phyloP scores from a whole-genome alignment of 2,329 filamentous ascomycete species.

The Salinomyces thailandicus region DNA sequence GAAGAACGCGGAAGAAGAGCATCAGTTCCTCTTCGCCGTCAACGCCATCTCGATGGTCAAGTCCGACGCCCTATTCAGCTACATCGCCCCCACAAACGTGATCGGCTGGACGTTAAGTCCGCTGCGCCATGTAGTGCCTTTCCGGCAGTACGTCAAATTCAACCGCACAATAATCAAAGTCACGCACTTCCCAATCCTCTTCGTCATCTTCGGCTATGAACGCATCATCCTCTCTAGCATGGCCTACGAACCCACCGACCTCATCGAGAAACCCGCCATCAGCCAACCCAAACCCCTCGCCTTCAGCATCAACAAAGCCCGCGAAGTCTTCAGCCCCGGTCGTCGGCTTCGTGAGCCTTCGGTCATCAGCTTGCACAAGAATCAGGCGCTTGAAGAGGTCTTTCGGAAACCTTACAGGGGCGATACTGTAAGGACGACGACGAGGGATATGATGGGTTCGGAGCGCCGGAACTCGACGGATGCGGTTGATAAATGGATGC shows the following conservation, averaged over 20 bases:
- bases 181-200: conserved; percentile 79
- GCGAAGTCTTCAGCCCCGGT: conserved; percentile 60
- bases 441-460: conserved; percentile 26
- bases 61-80: conserved; percentile 91
- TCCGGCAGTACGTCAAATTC: conserved; percentile 69
- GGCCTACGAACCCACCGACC: conserved; percentile 72
- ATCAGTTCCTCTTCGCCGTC: conserved; percentile 85
- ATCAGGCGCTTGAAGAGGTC: conserved; percentile 81
- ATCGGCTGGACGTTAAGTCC: conserved; percentile 84
- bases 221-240: conserved; percentile 62
- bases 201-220: conserved; percentile 81
- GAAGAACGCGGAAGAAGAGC: conserved; percentile 85
- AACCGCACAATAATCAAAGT: conserved; percentile 88
- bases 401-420: conserved; percentile 61
- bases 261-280: conserved; percentile 57
- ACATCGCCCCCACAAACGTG: conserved; percentile 83
- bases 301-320: conserved; percentile 21
- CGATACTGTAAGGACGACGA: conserved; percentile 47
- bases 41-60: conserved; percentile 98
- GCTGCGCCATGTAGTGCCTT: conserved; percentile 66
- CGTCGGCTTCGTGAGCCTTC: conserved; percentile 60
- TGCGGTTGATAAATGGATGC: conserved; percentile 87
- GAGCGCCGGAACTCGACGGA: conserved; percentile 66
- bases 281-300: conserved; percentile 21
- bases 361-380: conserved; percentile 78